Evolutionary conservation across 2,329 filamentous ascomycete genomes (phyloP).

Genomic region (Neocatenulostroma microsporum): DNA sequence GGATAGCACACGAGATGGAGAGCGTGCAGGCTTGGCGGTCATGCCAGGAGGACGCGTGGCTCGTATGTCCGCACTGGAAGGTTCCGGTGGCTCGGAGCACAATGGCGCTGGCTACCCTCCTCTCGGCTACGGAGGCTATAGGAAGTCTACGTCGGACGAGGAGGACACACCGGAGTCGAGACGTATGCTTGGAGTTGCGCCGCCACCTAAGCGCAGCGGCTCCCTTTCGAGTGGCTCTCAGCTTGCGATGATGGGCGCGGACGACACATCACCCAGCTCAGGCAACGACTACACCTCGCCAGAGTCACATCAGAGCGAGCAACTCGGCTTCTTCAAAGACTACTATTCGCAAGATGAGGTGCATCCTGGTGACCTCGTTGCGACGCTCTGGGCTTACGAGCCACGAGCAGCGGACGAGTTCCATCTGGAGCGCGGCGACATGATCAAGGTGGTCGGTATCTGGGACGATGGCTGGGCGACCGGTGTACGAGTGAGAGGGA

Average conservation of each 20-base stretch:
- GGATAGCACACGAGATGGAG: too few relatives aligned
- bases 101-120: conserved; percentile 45
- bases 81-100: conserved; percentile 51
- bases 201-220: conserved; percentile 61
- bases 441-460: conserved; percentile 96
- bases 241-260: conserved; percentile 35
- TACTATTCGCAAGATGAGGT: conserved; percentile 98
- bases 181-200: conserved; percentile 56
- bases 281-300: conserved; percentile 76
- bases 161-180: conserved; percentile 47
- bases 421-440: conserved; percentile 84
- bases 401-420: conserved; percentile 92
- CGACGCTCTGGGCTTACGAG: conserved; percentile 93
- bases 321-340: conserved; percentile 93
- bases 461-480: conserved; percentile 99
- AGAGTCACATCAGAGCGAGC: conserved; percentile 87
- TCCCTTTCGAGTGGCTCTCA: conserved; percentile 81
- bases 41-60: conserved; percentile 84
- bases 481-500: conserved; percentile 71
- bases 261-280: conserved; percentile 67
- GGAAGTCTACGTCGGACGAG: conserved; percentile 60
- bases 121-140: conserved; percentile 29
- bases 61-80: conserved; percentile 89
- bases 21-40: conserved; percentile 56
- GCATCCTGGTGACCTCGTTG: conserved; percentile 79